phyloP scores from a whole-genome alignment of 169 alveolate species.

The Plasmodium malariae region DNA sequence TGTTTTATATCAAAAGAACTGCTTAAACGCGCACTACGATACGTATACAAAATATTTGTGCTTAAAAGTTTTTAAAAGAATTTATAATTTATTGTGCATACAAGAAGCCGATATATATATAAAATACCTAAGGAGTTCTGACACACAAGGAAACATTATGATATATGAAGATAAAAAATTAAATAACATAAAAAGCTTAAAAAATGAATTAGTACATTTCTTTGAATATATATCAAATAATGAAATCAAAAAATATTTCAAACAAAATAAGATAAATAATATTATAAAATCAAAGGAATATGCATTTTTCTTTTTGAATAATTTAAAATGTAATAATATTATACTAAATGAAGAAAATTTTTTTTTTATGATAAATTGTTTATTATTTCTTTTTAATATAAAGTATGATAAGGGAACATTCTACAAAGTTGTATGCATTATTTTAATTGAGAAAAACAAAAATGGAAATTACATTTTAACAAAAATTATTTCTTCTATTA shows the following conservation, averaged over 20 bases:
- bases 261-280: constrained; percentile 17
- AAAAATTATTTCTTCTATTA: constrained; percentile 50
- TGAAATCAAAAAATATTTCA: constrained; percentile 41
- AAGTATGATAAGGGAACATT: constrained; percentile 47
- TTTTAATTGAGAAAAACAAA: constrained; percentile 39
- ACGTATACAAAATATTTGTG: constrained; percentile 48
- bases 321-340: constrained; percentile 38
- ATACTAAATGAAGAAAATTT: constrained; percentile 32
- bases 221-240: constrained; percentile 25
- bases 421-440: constrained; percentile 41
- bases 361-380: constrained; percentile 33
- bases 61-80: constrained; percentile 42
- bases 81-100: constrained; percentile 25
- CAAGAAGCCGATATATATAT: constrained; percentile 38
- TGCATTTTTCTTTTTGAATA: constrained; percentile 48
- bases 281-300: constrained; percentile 21
- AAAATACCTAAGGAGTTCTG: constrained; percentile 10
- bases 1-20: constrained; percentile 19
- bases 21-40: constrained; percentile 23
- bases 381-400: constrained; percentile 35
- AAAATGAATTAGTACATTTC: constrained; percentile 20
- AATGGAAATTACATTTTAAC: constrained; percentile 47
- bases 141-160: constrained; percentile 6
- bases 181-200: constrained; percentile 11
- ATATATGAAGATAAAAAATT: constrained; percentile 48